These are phyloP conservation scores for Pichia gijzeniarum DNA, from an alignment of 805 yeast species.

Conservation along the genomic window DNA sequence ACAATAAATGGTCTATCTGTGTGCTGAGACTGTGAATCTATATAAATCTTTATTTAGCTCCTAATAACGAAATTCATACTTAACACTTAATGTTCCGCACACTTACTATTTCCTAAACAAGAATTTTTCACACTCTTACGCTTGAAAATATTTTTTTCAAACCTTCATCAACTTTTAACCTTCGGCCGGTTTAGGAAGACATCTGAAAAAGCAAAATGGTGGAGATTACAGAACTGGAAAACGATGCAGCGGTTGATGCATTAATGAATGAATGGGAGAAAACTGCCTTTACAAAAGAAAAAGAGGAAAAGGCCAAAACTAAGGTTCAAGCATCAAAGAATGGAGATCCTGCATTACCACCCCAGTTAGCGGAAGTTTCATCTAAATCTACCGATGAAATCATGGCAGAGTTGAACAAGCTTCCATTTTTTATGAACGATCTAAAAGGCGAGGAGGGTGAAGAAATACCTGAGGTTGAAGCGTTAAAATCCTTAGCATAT, in stretches of 20 bases:
- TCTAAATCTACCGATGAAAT: slow-evolving; percentile 71
- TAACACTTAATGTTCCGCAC: no score
- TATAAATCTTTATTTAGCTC: no score
- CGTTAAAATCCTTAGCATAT: slow-evolving; percentile 82
- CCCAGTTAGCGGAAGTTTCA: slow-evolving; percentile 62
- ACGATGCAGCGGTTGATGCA: slow-evolving; percentile 17
- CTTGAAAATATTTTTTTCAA: no score
- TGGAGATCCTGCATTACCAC: slow-evolving; percentile 73
- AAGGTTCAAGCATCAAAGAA: slow-evolving; percentile 24
- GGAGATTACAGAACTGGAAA: slow-evolving; percentile 25
- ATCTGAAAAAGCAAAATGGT: slow-evolving; percentile 19
- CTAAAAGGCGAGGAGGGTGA: slow-evolving; percentile 74
- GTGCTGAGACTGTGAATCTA: no score
- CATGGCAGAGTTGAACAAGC: slow-evolving; percentile 65
- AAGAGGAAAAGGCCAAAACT: background rate
- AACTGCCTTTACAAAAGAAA: slow-evolving; percentile 2
- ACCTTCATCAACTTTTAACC: no score
- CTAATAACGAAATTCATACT: no score
- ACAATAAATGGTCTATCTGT: no score
- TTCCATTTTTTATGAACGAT: slow-evolving; percentile 93
- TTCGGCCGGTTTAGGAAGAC: no score
- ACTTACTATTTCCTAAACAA: no score
- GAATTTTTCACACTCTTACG: no score
- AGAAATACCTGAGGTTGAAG: slow-evolving; percentile 71
- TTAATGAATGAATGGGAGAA: slow-evolving; percentile 30